These are phyloP conservation scores for Pleurotus tuoliensis DNA, from an alignment of 768 basidiomycete genomes.

Conservation along the genomic window DNA sequence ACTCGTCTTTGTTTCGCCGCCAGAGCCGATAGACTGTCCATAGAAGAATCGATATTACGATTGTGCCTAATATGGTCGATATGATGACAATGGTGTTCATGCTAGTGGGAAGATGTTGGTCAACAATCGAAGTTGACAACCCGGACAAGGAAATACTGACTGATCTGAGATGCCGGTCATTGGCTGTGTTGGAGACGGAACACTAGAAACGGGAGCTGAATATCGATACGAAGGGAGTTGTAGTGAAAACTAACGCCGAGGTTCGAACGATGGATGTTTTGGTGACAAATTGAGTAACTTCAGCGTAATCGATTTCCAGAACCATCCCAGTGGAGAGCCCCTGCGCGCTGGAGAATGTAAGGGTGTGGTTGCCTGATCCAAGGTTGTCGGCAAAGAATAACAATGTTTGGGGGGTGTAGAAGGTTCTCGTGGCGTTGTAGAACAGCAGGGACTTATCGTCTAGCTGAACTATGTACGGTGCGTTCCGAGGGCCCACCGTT, in stretches of 20 bases:
- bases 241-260: no score
- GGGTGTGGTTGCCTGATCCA: constrained; percentile 22
- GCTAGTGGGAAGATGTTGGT: neutral
- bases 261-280: neutral
- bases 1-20: neutral
- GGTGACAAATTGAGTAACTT: constrained; percentile 1
- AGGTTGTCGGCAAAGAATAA: constrained; percentile 21
- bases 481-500: constrained; percentile 24
- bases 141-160: no score
- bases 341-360: constrained; percentile 25
- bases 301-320: constrained; percentile 5
- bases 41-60: neutral
- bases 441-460: constrained; percentile 15
- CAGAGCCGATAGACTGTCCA: neutral
- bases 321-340: neutral
- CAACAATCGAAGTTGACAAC: no score
- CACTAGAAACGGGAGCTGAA: no score
- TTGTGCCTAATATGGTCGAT: constrained; percentile 1
- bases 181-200: no score
- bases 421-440: constrained; percentile 15
- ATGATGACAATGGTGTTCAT: neutral
- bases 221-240: no score
- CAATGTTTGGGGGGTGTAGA: constrained; percentile 11
- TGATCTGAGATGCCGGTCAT: no score
- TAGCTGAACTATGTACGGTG: constrained; percentile 17